These are phyloP conservation scores for Starmera amethionina DNA, from an alignment of 805 yeast species.

Conservation along the genomic window DNA sequence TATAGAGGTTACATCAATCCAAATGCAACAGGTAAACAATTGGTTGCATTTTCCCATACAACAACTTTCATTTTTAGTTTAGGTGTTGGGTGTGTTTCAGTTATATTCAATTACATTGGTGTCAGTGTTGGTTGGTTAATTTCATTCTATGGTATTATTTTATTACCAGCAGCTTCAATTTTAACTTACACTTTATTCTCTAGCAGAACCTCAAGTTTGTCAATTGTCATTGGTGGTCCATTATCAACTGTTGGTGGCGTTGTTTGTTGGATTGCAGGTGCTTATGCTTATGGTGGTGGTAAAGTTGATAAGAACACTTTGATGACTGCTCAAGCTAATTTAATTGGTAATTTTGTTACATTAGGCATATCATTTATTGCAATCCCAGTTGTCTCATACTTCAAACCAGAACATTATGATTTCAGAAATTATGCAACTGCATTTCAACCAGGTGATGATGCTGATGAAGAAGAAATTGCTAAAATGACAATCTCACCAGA, in stretches of 20 bases:
- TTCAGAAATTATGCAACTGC: conserved; percentile 4
- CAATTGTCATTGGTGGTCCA: conserved; percentile 16
- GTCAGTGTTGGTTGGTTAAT: conserved; percentile 32
- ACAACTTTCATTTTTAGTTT: conserved; percentile 30
- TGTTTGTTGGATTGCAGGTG: conserved; percentile 17
- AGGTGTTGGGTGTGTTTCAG: conserved; percentile 27
- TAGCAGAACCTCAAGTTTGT: conserved; percentile 9
- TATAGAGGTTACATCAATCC: conserved; percentile 31
- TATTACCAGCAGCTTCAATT: conserved; percentile 27
- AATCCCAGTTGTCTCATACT: conserved; percentile 13
- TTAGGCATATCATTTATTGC: conserved; percentile 22
- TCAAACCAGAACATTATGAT: conserved; percentile 19
- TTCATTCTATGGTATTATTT: conserved; percentile 28
- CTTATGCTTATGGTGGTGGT: conserved; percentile 13
- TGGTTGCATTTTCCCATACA: conserved; percentile 25
- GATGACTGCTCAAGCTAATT: conserved; percentile 8
- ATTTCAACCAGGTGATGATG: neutral
- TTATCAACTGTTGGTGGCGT: conserved; percentile 15
- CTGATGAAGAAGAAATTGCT: conserved; percentile 18
- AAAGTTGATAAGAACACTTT: conserved; percentile 11
- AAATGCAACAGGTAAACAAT: conserved; percentile 26
- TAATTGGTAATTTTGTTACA: conserved; percentile 14
- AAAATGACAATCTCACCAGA: conserved; percentile 1
- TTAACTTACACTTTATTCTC: conserved; percentile 26
- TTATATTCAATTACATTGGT: conserved; percentile 31